Base-by-base conservation (phyloP, 805 yeast genomes). In the Clavispora asparagi region DNA sequence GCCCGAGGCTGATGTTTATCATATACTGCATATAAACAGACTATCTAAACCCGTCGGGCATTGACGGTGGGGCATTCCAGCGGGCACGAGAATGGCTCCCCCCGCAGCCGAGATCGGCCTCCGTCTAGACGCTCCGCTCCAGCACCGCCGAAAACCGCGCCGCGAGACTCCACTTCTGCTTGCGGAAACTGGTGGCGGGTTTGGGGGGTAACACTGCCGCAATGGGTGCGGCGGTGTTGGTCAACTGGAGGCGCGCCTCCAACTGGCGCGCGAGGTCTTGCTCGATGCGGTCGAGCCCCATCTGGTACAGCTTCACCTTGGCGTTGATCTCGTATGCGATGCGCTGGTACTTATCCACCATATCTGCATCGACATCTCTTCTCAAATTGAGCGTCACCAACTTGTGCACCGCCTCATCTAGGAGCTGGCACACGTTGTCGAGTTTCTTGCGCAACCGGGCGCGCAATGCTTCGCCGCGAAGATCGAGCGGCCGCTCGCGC, bases 381-480 rank as follows among this genome's bases (percentile, higher is more conserved):
- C 54, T 57, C 3, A 68, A 65, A 43, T 69, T 70, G 9, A 70
- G 51, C 1, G 73, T 70, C 49, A 71, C 58, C 54, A 71, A 47
- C 38, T 53, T 53, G 23, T 53, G 45, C 28, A 59, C 43, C 9
- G 67, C 47, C 30, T 62, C 52, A 13, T 59, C 59, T 33, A 61
- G 62, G 10, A 61, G 53, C 11, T 43, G 33, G 44, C 57, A 53
- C 30, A 68, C 58, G 1, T 47, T 47, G 2, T 51, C 48, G 14
- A 65, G 49, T 47, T 68, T 69, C 32, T 49, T 49, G 16, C 73
- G 54, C 19, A 71, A 46, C 0, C 45, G 51, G 7, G 29, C 53
- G 51, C 61, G 62, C 40, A 68, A 45, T 10, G 50, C 43, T 25
- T 60, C 64, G 27, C 60, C 63, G 8, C 57, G 58, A 14, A 62